Evolutionary conservation across 192 early-diverging fungal genomes (phyloP), one percentile per base, ranked within the genome.

Genomic region (Backusella tuberculispora): DNA sequence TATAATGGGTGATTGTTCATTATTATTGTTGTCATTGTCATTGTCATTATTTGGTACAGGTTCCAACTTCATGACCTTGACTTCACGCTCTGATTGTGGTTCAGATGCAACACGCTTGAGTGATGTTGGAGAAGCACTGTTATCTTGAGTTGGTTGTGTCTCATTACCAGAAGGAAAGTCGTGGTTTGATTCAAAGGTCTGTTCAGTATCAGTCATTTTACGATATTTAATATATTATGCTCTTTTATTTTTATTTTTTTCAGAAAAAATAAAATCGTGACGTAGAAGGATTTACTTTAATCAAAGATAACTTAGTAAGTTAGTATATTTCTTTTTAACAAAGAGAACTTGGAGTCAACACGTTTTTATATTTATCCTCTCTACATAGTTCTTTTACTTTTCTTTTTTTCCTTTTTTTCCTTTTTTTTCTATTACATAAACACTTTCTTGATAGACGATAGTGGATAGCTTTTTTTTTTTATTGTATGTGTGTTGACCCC

Each of bases 181-280:
- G 26, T 60, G 21, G 53, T 60, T 60, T 60, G 53, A 24, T 24
- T 60, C 53, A 21, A 60, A 26, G 10, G 53, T 60, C 21, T 60
- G 53, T 24, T 26, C 53, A 60, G 53, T 60, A 60, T 60, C 53
- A 24, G 53, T 60, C 53, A 60, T 60, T 60, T 34, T 60, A 60
- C 26, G 21, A 60, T 26, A 60, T 9, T 60, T 60, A 26, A 60
- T 60, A 26, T 60, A 60, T 26, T 60, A 60, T 60, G 53, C 53
- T 12, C 29, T 34, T 34, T 34, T 34, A 34, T 34, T 34, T 34
- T 34, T 34, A 1, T 60, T 60, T 53, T 50, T 53, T 24, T 53
- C 6, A 3, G 6, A 3, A 60, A 12, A 60, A 60, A 60, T 26
- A 60, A 60, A 60, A 60, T 48, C 47, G 47, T 48, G 47, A 48